phyloP scores from a whole-genome alignment of 2,329 filamentous ascomycete genomes.

The Venturia asperata region DNA sequence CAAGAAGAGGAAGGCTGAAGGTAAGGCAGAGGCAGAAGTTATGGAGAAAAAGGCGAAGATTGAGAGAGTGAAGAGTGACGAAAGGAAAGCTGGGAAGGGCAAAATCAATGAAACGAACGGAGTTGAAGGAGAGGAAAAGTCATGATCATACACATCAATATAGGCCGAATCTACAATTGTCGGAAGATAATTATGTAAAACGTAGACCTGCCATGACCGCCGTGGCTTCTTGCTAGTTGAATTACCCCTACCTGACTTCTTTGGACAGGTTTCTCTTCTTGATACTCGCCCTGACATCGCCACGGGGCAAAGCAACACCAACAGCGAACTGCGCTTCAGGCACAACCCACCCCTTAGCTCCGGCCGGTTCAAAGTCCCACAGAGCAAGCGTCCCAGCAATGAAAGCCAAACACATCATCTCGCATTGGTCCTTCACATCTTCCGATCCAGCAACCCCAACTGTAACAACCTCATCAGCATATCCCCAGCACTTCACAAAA shows the following conservation, averaged over 20 bases:
- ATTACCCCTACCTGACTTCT: not conserved
- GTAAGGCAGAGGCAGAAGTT: not conserved
- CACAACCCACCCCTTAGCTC: slow-evolving; percentile 8
- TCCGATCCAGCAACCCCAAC: not conserved
- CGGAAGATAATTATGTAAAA: no score
- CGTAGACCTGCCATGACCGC: not conserved
- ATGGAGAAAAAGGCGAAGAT: not conserved
- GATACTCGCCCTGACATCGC: slow-evolving; percentile 17
- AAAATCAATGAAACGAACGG: not conserved
- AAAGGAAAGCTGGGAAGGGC: not conserved
- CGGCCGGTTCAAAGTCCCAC: slow-evolving; percentile 18
- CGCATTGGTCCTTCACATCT: slow-evolving; percentile 12
- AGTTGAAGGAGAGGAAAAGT: not conserved
- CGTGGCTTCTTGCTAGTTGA: not conserved
- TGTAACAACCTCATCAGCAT: not conserved
- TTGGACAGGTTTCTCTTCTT: slow-evolving; percentile 12
- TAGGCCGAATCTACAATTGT: not conserved
- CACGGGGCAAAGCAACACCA: slow-evolving; percentile 17
- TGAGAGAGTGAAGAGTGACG: not conserved
- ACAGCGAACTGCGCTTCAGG: slow-evolving; percentile 15
- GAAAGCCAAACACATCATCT: slow-evolving; percentile 15
- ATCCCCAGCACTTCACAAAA: not conserved
- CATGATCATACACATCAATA: not conserved
- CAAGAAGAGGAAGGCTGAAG: slow-evolving; percentile 56
- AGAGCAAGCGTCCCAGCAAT: slow-evolving; percentile 19